These are phyloP conservation scores for Boletus rufocinnamomeus DNA, from an alignment of 768 basidiomycete genomes.

Conservation along the genomic window DNA sequence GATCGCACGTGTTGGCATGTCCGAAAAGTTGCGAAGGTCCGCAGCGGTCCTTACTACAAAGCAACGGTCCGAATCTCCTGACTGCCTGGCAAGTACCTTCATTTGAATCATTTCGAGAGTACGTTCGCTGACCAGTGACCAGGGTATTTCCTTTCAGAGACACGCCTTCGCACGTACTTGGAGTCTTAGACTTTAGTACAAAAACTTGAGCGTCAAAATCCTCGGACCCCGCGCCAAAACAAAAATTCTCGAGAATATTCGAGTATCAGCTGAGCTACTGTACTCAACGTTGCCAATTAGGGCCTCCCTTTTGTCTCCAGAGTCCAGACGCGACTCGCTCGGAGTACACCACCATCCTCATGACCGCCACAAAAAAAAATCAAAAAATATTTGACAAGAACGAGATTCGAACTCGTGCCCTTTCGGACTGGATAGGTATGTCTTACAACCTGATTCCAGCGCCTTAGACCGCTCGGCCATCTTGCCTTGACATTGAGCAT, in stretches of 20 bases:
- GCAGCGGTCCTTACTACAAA: neutral
- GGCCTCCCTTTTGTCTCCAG: neutral
- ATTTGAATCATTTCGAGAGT: neutral
- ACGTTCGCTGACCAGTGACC: neutral
- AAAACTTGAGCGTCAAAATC: neutral
- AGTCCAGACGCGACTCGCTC: neutral
- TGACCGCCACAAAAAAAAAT: no score
- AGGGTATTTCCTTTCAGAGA: neutral
- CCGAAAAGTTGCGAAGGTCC: neutral
- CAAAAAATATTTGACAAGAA: conserved; percentile 33
- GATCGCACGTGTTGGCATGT: no score
- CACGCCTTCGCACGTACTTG: neutral
- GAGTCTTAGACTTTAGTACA: no score
- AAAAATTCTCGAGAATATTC: neutral
- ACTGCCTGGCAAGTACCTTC: neutral
- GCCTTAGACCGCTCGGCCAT: conserved; percentile 65
- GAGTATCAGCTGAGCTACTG: neutral
- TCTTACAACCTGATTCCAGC: conserved; percentile 48
- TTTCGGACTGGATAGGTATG: conserved; percentile 28
- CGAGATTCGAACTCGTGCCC: conserved; percentile 42
- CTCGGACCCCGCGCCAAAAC: neutral
- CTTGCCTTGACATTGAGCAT: conserved; percentile 22
- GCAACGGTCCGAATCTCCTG: neutral
- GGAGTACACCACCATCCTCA: no score
- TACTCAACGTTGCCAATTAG: neutral